phyloP scores from a whole-genome alignment of 2,329 filamentous ascomycete species.

The Fusarium sp. region DNA sequence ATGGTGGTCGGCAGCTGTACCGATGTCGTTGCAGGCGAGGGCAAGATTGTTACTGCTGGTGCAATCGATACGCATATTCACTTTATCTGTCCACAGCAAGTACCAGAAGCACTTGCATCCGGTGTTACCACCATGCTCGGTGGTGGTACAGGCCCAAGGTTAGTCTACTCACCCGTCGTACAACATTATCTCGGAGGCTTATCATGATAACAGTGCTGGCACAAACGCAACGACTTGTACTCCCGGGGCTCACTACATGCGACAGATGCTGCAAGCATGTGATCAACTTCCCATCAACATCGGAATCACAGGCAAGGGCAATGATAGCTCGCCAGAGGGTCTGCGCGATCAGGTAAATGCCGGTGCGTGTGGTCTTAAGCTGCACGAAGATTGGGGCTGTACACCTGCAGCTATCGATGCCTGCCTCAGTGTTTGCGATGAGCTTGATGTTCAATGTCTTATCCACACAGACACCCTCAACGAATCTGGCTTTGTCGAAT shows the following conservation, averaged over 20 bases:
- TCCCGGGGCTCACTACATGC: conserved; percentile 83
- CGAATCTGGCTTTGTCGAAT: conserved; percentile 96
- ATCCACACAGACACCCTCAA: conserved; percentile 98
- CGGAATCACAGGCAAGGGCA: conserved; percentile 94
- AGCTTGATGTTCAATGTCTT: conserved; percentile 90
- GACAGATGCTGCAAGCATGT: conserved; percentile 89
- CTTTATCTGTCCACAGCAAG: conserved; percentile 95
- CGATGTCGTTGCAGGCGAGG: conserved; percentile 91
- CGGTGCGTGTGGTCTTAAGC: conserved; percentile 89
- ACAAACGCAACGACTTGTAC: conserved; percentile 95
- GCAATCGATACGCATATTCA: conserved; percentile 93
- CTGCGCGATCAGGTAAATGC: conserved; percentile 84
- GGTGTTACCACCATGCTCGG: conserved; percentile 93
- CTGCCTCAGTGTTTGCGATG: conserved; percentile 87
- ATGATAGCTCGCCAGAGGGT: conserved; percentile 77
- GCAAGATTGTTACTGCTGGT: conserved; percentile 90
- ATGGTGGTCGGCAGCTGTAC: conserved; percentile 90
- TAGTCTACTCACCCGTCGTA: conserved; percentile 39
- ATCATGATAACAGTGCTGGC: conserved; percentile 70
- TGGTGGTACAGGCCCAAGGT: conserved; percentile 92
- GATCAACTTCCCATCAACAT: conserved; percentile 87
- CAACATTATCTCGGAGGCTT: conserved; percentile 5
- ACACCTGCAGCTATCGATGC: conserved; percentile 93
- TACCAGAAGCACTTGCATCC: conserved; percentile 82
- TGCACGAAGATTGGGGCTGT: conserved; percentile 96